Base-by-base conservation (phyloP, 176 grass and related monocot species). In the Raddia guianensis region DNA sequence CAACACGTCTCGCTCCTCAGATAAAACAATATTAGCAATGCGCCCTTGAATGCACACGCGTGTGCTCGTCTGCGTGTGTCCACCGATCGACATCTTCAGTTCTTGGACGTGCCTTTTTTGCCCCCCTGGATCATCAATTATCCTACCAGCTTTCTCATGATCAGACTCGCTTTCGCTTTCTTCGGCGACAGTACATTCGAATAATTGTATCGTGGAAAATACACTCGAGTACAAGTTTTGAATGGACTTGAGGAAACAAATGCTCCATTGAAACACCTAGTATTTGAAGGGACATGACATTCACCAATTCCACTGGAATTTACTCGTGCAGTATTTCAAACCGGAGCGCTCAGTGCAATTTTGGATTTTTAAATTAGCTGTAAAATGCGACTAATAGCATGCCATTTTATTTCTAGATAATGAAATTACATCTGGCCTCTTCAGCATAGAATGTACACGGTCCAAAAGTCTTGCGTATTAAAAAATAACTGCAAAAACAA, bases 11-110 rank as follows among this genome's bases (percentile, higher is more conserved):
- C n/a, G n/a, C n/a, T n/a, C n/a, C n/a, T n/a, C n/a, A n/a, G n/a
- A n/a, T n/a, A n/a, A n/a, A n/a, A n/a, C n/a, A n/a, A n/a, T n/a
- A n/a, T n/a, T n/a, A n/a, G n/a, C n/a, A n/a, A n/a, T n/a, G n/a
- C n/a, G n/a, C n/a, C n/a, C n/a, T 27, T 50, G 72, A 86, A 86
- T 68, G 10, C n/a, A 27, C 72, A 43, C 47, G 68, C 42, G 49
- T 85, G 72, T 66, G 68, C 69, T 43, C 67, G 33, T 67, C 16
- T 63, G 37, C 20, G 10, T 59, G 43, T 49, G 55, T 61, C 73
- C 59, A 82, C 51, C 59, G 59, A 34, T 52, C 58, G 6, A 33
- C 55, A 74, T 74, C 52, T 74, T 78, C 74, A 54, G 20, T 78
- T 78, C 15, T 55, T 40, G 43, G 8, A 20, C 12, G 1, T 0